Evolutionary conservation across 495 filamentous ascomycete species (phyloP), one percentile per base, ranked within the genome.

Genomic region (Penicillium tannophilum): DNA sequence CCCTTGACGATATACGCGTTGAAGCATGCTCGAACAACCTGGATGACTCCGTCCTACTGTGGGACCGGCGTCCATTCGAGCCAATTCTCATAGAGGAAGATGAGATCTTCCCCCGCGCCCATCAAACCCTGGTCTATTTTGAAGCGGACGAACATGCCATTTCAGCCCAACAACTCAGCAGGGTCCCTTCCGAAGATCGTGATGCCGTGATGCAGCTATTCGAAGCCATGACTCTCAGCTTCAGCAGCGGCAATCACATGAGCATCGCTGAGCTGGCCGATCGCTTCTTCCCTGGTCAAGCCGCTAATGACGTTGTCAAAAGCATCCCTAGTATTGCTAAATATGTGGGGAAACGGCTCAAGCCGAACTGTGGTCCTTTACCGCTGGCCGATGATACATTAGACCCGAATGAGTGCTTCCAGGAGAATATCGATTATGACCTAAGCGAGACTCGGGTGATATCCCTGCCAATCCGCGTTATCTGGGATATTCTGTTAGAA

Each of bases 41-140:
- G 23, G 69, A 73, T 54, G 76, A 83, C 4, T 79, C 80, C 0
- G 39, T 80, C 6, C 72, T 91, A 2, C 56, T 72, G 50, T 91
- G 84, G 84, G 88, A 92, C 64, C 82, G 80, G 5, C 85, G 89
- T 26, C 73, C 70, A 8, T 84, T 79, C 45, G 84, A 89, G 20
- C 81, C 84, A 4, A 65, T 90, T 44, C 56, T 65, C 8, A 76
- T 82, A 23, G 49, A 78, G 11, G 30, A 65, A 0, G 67, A 82
- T 5, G 89, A 92, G 57, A 79, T 88, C 55, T 87, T 74, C 61
- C 87, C 85, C 0, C 65, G 64, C 9, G 58, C 55, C 12, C 50
- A 66, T 6, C 61, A 64, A 16, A 55, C 56, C 4, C 2, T 76
- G 2, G 17, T 80, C 4, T 80, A 78, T 35, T 76, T 77, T 33